A percentile compares a stretch with the other conserved stretches of the same genome.
Conservation (phyloP, 805 yeast genomes). For the Candida patagonica region DNA sequence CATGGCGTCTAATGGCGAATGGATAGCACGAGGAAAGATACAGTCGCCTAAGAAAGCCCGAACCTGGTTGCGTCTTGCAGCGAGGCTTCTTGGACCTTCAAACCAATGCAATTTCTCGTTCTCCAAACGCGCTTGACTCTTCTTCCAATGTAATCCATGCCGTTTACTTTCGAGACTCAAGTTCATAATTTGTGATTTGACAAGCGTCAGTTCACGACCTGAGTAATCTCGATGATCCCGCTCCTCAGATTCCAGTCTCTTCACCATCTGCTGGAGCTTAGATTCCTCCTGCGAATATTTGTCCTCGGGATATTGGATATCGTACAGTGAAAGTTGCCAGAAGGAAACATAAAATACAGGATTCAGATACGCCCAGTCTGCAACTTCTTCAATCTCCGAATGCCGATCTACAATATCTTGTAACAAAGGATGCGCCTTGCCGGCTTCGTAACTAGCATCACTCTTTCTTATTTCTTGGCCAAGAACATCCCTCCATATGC, state of each 20-base stretch:
- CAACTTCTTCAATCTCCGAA: slow-evolving; percentile 22
- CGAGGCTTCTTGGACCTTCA: slow-evolving; percentile 7
- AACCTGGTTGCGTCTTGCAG: slow-evolving; percentile 13
- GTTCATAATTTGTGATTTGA: slow-evolving; percentile 3
- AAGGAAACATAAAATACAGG: slow-evolving; percentile 46
- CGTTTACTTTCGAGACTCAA: slow-evolving; percentile 30
- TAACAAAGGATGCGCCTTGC: slow-evolving; percentile 40
- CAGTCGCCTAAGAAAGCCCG: slow-evolving; percentile 49
- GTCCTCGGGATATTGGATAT: slow-evolving; percentile 45
- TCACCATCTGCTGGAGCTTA: slow-evolving; percentile 30
- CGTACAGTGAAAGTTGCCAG: slow-evolving; percentile 69
- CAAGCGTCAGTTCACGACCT: slow-evolving; percentile 1
- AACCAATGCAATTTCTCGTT: slow-evolving; percentile 26
- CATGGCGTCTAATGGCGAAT: slow-evolving; percentile 76
- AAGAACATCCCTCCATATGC: slow-evolving; percentile 52
- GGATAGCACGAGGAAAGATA: slow-evolving; percentile 64
- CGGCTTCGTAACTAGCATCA: slow-evolving; percentile 30
- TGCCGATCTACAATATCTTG: slow-evolving; percentile 11
- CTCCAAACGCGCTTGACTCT: slow-evolving; percentile 25
- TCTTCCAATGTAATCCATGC: slow-evolving; percentile 37
- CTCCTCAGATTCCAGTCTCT: slow-evolving; percentile 62
- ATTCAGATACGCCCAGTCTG: slow-evolving; percentile 22
- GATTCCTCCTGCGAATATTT: slow-evolving; percentile 42
- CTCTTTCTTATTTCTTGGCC: slow-evolving; percentile 26
- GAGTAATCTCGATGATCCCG: slow-evolving; percentile 5